A percentile compares a stretch with the other conserved stretches of the same genome.
These are phyloP conservation scores for Metarhizium humberi DNA, from an alignment of 2,329 filamentous ascomycete species.

Conservation along the genomic window DNA sequence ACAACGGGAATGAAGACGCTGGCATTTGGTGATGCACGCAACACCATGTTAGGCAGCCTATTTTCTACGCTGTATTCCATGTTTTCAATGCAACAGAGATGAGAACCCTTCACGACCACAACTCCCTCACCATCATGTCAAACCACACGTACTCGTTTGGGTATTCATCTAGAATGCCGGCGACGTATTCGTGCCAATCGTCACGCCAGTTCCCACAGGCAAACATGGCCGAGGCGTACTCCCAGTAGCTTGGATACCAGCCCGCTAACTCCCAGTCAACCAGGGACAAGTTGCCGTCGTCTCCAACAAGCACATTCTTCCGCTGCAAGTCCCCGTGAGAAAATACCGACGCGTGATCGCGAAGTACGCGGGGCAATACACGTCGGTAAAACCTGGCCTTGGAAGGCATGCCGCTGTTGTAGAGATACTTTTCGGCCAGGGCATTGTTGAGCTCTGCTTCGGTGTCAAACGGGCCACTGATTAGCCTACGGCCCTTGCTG, in stretches of 20 bases:
- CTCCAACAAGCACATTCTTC: background rate
- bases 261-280: conserved; percentile 12
- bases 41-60: too few species aligned
- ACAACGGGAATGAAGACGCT: too few species aligned
- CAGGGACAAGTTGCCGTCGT: background rate
- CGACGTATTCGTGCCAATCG: background rate
- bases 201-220: background rate
- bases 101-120: background rate
- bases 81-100: too few species aligned
- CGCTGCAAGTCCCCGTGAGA: background rate
- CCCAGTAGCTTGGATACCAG: conserved; percentile 16
- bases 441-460: conserved; percentile 3
- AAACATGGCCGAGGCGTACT: conserved; percentile 9
- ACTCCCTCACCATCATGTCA: background rate
- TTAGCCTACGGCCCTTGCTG: too few species aligned
- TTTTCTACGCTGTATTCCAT: too few species aligned
- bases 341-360: background rate
- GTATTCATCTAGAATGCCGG: background rate
- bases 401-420: conserved; percentile 6
- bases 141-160: conserved; percentile 1
- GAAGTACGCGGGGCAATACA: background rate
- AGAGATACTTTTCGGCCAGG: conserved; percentile 9
- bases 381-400: conserved; percentile 2
- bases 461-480: too few species aligned
- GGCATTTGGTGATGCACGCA: too few species aligned